Base-by-base conservation (phyloP, 805 yeast species). In the Candida tammaniensis region DNA sequence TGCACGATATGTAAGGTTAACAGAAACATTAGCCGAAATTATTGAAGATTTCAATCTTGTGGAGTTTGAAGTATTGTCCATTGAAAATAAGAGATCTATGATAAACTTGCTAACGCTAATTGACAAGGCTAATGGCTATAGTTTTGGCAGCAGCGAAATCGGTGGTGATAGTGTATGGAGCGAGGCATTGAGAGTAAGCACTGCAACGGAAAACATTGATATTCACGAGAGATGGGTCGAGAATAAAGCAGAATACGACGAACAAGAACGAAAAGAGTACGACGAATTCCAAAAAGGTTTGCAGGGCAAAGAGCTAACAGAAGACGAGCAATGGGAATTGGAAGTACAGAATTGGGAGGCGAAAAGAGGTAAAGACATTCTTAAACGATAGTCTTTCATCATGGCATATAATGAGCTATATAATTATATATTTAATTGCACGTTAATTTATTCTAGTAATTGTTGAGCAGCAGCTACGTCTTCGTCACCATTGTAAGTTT, bases 151-250 rank as follows among this genome's bases (percentile, higher is more conserved):
- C 19, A 85, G 88, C 19, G 99, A 93, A 48, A 71, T 91, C 6
- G 96, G 97, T 2, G 98, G 98, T n/a, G 99, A 93, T 53, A 77
- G 91, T 0, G 79, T 93, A 2, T 93, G 98, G 98, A 85, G 88
- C n/a, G 96, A 91, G 48, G 96, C 96, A 0, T 75, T 91, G 0
- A 71, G 98, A 44, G 86, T 85, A 34, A 81, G 89, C 24, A 79
- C 85, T 8, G 58, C 69, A 29, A 78, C 67, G 4, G 60, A 65
- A 30, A 75, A 73, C 11, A 64, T 77, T 5, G 96, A 89, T 54
- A 76, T 87, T 4, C 98, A 93, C 47, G 98, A 93, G 46, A 70
- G 99, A 40, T 93, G 98, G 98, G 75, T 93, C 8, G 96, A 86
- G 38, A 71, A 80, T 45, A 93, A 89, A 54, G 82, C 75, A 17